Evolutionary conservation across 257 asterid species (phyloP).

Genomic region (Solanum piurae): DNA sequence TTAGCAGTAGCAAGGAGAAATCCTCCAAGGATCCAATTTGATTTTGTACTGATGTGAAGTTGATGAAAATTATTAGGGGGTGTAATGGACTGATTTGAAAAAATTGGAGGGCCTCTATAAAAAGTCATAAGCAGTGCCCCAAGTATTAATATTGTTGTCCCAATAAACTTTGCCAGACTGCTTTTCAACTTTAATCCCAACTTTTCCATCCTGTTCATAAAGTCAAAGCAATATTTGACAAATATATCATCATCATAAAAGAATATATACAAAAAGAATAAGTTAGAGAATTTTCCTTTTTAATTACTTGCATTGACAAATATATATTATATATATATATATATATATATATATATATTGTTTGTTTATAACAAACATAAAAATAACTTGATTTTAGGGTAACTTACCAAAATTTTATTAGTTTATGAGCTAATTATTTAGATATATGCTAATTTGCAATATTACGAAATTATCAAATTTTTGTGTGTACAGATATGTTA

Average conservation of each 20-base stretch:
- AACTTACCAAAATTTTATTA: too few relatives aligned
- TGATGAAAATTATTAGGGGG: neutral
- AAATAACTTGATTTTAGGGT: too few relatives aligned
- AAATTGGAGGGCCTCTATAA: neutral
- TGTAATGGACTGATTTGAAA: neutral
- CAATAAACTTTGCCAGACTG: neutral
- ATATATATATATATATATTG: too few relatives aligned
- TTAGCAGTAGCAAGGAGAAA: neutral
- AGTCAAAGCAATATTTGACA: neutral
- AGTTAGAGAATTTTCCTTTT: too few relatives aligned
- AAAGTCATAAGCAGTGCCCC: neutral
- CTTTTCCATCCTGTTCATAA: neutral
- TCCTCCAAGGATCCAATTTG: constrained; percentile 1
- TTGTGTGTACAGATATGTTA: too few relatives aligned
- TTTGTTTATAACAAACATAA: too few relatives aligned
- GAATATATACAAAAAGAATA: neutral
- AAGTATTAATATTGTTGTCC: neutral
- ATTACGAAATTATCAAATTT: too few relatives aligned
- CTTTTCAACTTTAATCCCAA: neutral
- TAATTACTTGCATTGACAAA: too few relatives aligned
- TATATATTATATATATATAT: too few relatives aligned
- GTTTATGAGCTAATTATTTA: too few relatives aligned
- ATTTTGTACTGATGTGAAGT: neutral
- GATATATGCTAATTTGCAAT: rapidly evolving
- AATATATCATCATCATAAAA: neutral